phyloP scores from a whole-genome alignment of 768 basidiomycete species.

The Asterophora parasitica region DNA sequence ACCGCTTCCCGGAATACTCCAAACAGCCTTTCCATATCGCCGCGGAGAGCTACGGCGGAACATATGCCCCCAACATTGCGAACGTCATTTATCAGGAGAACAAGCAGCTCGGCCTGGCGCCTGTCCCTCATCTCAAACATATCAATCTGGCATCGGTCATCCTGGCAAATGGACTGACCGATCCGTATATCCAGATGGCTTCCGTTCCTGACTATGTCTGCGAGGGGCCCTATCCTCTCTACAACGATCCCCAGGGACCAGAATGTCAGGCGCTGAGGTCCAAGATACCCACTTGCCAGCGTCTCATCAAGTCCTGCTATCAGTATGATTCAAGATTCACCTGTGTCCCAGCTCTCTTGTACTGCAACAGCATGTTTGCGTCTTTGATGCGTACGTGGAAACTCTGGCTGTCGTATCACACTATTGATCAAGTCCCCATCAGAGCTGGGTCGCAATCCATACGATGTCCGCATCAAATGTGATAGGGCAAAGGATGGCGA shows the following conservation, averaged over 20 bases:
- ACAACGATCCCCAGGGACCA: slow-evolving; percentile 61
- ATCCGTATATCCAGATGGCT: slow-evolving; percentile 78
- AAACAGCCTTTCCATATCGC: slow-evolving; percentile 71
- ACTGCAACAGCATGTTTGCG: slow-evolving; percentile 73
- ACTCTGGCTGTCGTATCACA: background rate
- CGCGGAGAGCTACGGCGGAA: slow-evolving; percentile 76
- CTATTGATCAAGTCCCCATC: slow-evolving; percentile 1
- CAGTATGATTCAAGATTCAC: slow-evolving; percentile 51
- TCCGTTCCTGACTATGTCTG: slow-evolving; percentile 81
- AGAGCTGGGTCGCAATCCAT: slow-evolving; percentile 81
- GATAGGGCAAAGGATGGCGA: slow-evolving; percentile 65
- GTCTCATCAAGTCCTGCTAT: slow-evolving; percentile 70
- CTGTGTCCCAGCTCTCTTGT: slow-evolving; percentile 70
- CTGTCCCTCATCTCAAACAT: slow-evolving; percentile 47
- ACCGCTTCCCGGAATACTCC: slow-evolving; percentile 72
- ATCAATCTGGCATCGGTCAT: slow-evolving; percentile 84
- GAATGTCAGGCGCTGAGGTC: slow-evolving; percentile 58
- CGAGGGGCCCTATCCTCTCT: slow-evolving; percentile 78
- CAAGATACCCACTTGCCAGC: slow-evolving; percentile 72
- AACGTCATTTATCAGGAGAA: slow-evolving; percentile 78
- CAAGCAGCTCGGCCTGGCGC: slow-evolving; percentile 43
- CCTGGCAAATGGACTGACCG: slow-evolving; percentile 84
- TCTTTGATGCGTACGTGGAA: slow-evolving; percentile 61
- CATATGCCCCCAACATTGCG: slow-evolving; percentile 84
- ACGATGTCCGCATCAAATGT: slow-evolving; percentile 79